phyloP scores from a whole-genome alignment of 768 basidiomycete genomes.

The Leccinum sublutescens region DNA sequence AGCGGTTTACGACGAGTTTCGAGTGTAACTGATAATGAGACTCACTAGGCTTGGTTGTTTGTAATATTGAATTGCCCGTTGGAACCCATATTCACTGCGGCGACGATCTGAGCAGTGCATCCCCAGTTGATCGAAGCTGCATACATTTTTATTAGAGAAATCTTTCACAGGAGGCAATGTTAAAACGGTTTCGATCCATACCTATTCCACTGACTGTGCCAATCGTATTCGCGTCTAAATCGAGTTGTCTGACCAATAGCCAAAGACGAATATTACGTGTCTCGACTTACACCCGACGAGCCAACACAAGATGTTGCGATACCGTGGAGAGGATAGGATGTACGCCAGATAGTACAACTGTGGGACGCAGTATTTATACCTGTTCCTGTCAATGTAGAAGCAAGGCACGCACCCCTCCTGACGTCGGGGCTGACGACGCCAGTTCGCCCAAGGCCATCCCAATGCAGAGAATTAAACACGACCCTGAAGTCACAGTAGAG shows the following conservation, averaged over 20 bases:
- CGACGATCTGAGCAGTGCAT: slow-evolving; percentile 59
- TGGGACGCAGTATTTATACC: not conserved
- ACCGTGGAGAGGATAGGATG: slow-evolving; percentile 49
- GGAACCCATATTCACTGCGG: slow-evolving; percentile 59
- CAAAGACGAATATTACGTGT: not conserved
- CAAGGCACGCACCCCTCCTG: slow-evolving; percentile 32
- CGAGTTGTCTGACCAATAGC: not conserved
- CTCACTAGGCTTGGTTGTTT: slow-evolving; percentile 43
- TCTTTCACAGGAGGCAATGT: not conserved
- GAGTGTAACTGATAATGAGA: slow-evolving; percentile 32
- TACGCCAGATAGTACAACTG: slow-evolving; percentile 68
- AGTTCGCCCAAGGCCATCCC: slow-evolving; percentile 39
- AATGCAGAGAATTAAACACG: slow-evolving; percentile 36
- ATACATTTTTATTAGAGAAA: not conserved
- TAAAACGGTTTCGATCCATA: not conserved
- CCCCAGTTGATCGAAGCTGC: slow-evolving; percentile 63
- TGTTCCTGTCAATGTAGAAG: not conserved
- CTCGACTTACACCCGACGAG: slow-evolving; percentile 56
- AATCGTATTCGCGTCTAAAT: slow-evolving; percentile 47
- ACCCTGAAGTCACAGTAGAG: slow-evolving; percentile 34
- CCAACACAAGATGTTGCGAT: slow-evolving; percentile 61
- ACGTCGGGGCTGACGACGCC: slow-evolving; percentile 38
- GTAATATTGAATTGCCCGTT: slow-evolving; percentile 35
- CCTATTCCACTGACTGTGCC: slow-evolving; percentile 43
- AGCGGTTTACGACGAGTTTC: slow-evolving; percentile 38